Evolutionary conservation across 306 rosid species (phyloP).

Genomic region (Cicer judaicum): DNA sequence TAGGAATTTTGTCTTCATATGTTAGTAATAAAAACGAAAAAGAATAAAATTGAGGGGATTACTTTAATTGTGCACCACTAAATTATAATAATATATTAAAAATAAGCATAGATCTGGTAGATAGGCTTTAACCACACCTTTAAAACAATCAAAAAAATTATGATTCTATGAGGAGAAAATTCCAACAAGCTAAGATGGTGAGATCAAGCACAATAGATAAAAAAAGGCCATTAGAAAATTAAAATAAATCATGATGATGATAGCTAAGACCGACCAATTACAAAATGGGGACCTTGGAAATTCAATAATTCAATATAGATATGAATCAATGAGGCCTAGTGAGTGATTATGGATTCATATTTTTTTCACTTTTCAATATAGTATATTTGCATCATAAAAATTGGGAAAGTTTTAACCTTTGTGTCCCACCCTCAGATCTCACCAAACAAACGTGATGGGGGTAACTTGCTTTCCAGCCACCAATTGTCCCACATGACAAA

Average conservation of each 20-base stretch:
- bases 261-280: slow-evolving; percentile 33
- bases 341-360: slow-evolving; percentile 21
- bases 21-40: slow-evolving; percentile 32
- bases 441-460: slow-evolving; percentile 43
- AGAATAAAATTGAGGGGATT: slow-evolving; percentile 27
- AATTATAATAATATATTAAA: slow-evolving; percentile 17
- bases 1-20: slow-evolving; percentile 36
- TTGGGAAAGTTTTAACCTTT: slow-evolving; percentile 10
- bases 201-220: slow-evolving; percentile 7
- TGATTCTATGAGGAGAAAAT: slow-evolving; percentile 53
- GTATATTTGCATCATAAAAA: slow-evolving; percentile 33
- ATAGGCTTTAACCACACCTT: slow-evolving; percentile 43
- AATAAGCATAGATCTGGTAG: slow-evolving; percentile 35
- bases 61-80: slow-evolving; percentile 53
- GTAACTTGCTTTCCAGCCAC: slow-evolving; percentile 43
- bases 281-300: slow-evolving; percentile 43
- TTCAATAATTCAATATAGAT: slow-evolving; percentile 36
- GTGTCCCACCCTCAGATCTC: slow-evolving; percentile 42
- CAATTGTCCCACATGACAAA: slow-evolving; percentile 52
- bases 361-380: slow-evolving; percentile 18
- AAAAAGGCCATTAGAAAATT: not conserved
- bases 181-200: slow-evolving; percentile 42
- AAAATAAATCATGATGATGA: slow-evolving; percentile 14
- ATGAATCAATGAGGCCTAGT: slow-evolving; percentile 40
- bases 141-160: slow-evolving; percentile 17